A percentile compares a stretch with the other conserved stretches of the same genome.
Evolutionary conservation across 768 basidiomycete genomes (phyloP).

Genomic region (Rhizopogon salebrosus): DNA sequence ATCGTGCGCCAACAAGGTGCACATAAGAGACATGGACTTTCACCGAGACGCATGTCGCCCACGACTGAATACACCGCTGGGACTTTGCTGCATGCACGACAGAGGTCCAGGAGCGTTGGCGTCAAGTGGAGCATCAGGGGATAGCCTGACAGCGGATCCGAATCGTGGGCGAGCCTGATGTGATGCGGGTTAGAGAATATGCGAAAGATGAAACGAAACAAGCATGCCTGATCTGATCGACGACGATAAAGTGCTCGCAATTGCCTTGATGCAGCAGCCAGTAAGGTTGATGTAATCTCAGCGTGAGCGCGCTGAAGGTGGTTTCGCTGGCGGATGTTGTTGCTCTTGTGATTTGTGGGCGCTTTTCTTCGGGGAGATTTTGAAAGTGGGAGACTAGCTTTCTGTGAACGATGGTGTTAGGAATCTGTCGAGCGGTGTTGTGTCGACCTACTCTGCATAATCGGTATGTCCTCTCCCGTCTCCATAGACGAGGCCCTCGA

Average conservation of each 20-base stretch:
- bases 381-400: slow-evolving; percentile 40
- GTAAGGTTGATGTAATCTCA: slow-evolving; percentile 72
- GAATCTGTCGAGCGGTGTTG: background rate
- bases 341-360: slow-evolving; percentile 31
- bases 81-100: slow-evolving; percentile 64
- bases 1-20: slow-evolving; percentile 68
- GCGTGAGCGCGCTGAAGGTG: slow-evolving; percentile 44
- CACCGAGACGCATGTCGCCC: slow-evolving; percentile 69
- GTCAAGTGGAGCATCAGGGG: slow-evolving; percentile 65
- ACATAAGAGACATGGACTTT: slow-evolving; percentile 75
- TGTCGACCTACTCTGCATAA: slow-evolving; percentile 51
- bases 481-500: slow-evolving; percentile 58
- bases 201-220: background rate
- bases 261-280: slow-evolving; percentile 78
- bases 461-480: slow-evolving; percentile 43
- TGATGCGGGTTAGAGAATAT: slow-evolving; percentile 1
- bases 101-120: slow-evolving; percentile 55
- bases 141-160: slow-evolving; percentile 54
- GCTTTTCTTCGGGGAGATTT: slow-evolving; percentile 27
- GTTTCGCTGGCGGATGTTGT: slow-evolving; percentile 42
- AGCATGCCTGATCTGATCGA: slow-evolving; percentile 66
- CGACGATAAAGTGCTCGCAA: slow-evolving; percentile 74
- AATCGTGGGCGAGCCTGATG: slow-evolving; percentile 50
- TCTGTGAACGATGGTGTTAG: slow-evolving; percentile 23
- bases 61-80: slow-evolving; percentile 65